phyloP scores from a whole-genome alignment of 2,329 filamentous ascomycete genomes.

The Colletotrichum agaves region DNA sequence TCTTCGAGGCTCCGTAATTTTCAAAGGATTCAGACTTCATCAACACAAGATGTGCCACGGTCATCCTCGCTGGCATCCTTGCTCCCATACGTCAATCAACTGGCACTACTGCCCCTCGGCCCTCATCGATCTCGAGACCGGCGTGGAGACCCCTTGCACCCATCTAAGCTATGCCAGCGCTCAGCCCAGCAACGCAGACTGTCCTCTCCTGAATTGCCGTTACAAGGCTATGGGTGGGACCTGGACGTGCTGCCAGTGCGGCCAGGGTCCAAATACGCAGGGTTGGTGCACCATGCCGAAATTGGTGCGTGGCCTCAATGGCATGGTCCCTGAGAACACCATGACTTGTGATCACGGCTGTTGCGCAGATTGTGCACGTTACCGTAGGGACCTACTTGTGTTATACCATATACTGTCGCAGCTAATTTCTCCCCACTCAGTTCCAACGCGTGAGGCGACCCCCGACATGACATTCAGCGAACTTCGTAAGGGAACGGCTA shows the following conservation, averaged over 20 bases:
- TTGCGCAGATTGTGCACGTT: slow-evolving; percentile 59
- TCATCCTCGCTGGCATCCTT: slow-evolving; percentile 63
- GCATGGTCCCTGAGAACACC: slow-evolving; percentile 48
- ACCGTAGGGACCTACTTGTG: slow-evolving; percentile 48
- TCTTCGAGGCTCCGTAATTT: too few relatives aligned
- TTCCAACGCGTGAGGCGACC: slow-evolving; percentile 45
- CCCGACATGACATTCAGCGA: slow-evolving; percentile 52
- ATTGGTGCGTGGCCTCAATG: slow-evolving; percentile 45
- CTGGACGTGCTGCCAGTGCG: slow-evolving; percentile 66
- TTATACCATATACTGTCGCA: neutral
- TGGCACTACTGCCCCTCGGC: slow-evolving; percentile 65
- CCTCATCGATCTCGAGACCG: slow-evolving; percentile 60
- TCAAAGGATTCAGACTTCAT: too few relatives aligned
- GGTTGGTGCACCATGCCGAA: slow-evolving; percentile 62
- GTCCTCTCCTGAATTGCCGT: slow-evolving; percentile 62
- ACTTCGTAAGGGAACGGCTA: slow-evolving; percentile 49
- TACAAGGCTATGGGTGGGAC: slow-evolving; percentile 60
- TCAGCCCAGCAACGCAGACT: slow-evolving; percentile 56
- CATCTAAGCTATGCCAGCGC: slow-evolving; percentile 59
- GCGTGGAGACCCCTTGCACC: slow-evolving; percentile 60
- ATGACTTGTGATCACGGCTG: slow-evolving; percentile 64
- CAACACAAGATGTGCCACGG: slow-evolving; percentile 62
- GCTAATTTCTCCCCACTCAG: slow-evolving; percentile 40
- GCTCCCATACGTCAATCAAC: slow-evolving; percentile 64
- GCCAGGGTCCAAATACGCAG: slow-evolving; percentile 60